Evolutionary conservation across 1,284 basidiomycete genomes (phyloP).

Genomic region (Trichosporon ovoides): DNA sequence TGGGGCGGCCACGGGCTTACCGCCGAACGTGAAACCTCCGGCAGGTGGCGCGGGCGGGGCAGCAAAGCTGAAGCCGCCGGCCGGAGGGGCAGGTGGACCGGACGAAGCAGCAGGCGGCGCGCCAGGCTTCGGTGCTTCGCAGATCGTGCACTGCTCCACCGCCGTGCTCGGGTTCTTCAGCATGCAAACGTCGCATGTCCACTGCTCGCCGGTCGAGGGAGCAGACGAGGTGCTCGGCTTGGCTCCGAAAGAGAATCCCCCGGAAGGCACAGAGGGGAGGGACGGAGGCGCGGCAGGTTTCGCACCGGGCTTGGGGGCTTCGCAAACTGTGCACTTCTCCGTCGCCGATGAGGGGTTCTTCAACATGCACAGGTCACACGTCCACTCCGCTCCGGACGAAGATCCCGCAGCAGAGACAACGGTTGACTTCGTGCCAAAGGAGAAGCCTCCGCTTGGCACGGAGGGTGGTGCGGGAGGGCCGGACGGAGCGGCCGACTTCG

Average conservation of each 20-base stretch:
- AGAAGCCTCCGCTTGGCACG: conserved; percentile 1
- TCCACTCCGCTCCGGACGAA: conserved; percentile 43
- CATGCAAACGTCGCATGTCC: conserved; percentile 54
- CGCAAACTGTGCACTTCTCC: conserved; percentile 56
- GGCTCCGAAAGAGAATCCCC: conserved; percentile 6
- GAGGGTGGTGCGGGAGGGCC: conserved; percentile 7
- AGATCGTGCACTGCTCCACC: conserved; percentile 54
- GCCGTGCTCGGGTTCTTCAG: conserved; percentile 52
- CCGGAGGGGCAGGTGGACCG: conserved; percentile 1
- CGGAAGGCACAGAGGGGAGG: background rate
- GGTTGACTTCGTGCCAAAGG: conserved; percentile 5
- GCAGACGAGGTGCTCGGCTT: background rate
- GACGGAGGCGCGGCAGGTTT: background rate
- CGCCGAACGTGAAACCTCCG: conserved; percentile 16
- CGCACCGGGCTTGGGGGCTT: conserved; percentile 44
- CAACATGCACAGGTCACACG: conserved; percentile 53
- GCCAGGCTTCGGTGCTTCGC: conserved; percentile 50
- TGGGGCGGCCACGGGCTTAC: conserved; percentile 8
- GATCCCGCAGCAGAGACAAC: background rate
- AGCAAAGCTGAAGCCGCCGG: conserved; percentile 9
- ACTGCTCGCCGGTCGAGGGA: conserved; percentile 33
- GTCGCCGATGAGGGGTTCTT: conserved; percentile 51
- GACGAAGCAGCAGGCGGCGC: background rate
- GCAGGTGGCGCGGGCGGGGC: background rate
- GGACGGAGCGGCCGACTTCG: background rate